Evolutionary conservation across 106 monocot genomes (phyloP), one percentile per base, ranked within the genome.

Genomic region (Dendrobium huoshanense): DNA sequence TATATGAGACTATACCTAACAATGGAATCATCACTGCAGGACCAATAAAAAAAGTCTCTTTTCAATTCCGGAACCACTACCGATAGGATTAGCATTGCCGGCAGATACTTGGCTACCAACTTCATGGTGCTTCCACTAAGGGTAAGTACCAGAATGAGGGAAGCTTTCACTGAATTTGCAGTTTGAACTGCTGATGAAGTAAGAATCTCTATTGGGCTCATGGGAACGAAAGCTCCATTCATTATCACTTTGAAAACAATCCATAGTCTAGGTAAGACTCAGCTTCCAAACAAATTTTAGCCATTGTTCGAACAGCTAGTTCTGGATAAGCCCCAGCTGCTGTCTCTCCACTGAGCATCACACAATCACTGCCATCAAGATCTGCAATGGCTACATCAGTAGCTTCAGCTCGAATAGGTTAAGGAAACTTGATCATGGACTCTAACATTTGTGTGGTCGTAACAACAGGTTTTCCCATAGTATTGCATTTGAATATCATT

Each of bases 321-420:
- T 89, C 91, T 33, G 94, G 94, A 42, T 94, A 94, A 61, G 87
- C 94, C 49, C 94, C 94, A 31, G 87, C 89, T 65, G 91, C 94
- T 22, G 88, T 91, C 37, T 37, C 37, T 37, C 37, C 37, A 37
- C 37, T 37, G 37, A 37, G 37, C 37, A 37, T 37, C 37, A 90
- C 88, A 68, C 90, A 90, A 67, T 90, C 90, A 9, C 88, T 90
- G 49, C 90, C 90, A 81, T 90, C 90, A 5, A 90, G 85, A 58
- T 87, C 90, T 11, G 90, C 87, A 61, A 87, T 90, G 3, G 87
- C 90, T 0, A 90, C 87, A 61, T 90, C 90, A 16, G 90, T 90
- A 16, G 90, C 90, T 65, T 90, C 88, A 2, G 90, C 90, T 8
- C 90, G 83, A 29, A 88, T 90, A 3, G 90, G 90, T 1, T 88